Base-by-base conservation (phyloP, 805 yeast species). In the Ascoidea asiatica region DNA sequence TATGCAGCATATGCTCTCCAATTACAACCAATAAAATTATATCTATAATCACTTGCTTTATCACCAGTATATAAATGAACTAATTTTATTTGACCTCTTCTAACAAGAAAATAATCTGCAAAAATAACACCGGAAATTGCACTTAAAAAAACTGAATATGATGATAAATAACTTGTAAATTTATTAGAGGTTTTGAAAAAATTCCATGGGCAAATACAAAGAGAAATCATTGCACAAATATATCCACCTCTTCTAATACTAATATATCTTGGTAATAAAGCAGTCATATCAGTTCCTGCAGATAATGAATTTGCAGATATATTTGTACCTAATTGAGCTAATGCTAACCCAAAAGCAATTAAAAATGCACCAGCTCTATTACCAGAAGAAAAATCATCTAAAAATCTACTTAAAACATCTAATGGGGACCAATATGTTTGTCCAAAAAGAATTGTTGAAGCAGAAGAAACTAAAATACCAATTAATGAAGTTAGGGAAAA, bases 1-100 rank as follows among this genome's bases (percentile, higher is more conserved):
- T 87, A 87, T 1, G 95, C 92, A 29, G 70, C 75, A 52, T 75
- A 78, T 1, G 90, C 95, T 59, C 95, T 71, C 92, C 94, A 84
- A 58, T 86, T 85, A 60, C 75, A 53, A 37, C 95, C 95, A 41
- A 66, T 62, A 23, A 55, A 62, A 54, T 73, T 70, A 63, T 74
- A 86, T 63, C 71, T 72, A 64, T 87, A 88, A 45, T 64, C 60
- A 5, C 69, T 56, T 29, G 64, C 63, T 4, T 62, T 58, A 15
- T 56, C 54, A 38, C 69, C 73, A 21, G 72, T 53, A 63, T 81
- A 88, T 50, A 88, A 65, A 53, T 84, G 89, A 46, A 69, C 67
- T 36, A 85, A 60, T 44, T 71, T 65, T 50, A 87, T 56, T 56
- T 69, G 69, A 37, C 95, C 95, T 56, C 86, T 76, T 61, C 90